Base-by-base conservation (phyloP, 148 eudicot genomes). In the Dianthus caryophyllus region DNA sequence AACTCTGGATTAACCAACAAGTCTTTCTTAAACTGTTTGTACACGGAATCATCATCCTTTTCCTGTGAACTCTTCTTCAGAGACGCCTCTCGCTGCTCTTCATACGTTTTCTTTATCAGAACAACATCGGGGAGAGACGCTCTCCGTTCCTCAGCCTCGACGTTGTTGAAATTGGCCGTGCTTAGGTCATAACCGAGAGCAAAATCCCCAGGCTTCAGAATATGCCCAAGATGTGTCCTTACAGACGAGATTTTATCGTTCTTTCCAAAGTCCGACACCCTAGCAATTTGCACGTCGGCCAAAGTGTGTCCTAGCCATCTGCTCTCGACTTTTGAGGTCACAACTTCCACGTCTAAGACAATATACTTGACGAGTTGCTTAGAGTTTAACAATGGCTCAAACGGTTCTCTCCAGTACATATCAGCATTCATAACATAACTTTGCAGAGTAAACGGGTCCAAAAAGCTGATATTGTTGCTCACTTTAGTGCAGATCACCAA, bases 171-270 rank as follows among this genome's bases (percentile, higher is more conserved):
- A 41, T 85, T 88, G 59, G 84, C 82, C 29, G 79, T 74, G 56
- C 74, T 43, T 26, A 89, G 59, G 65, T 81, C 93, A 75, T 85
- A 89, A 39, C 96, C 96, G 66, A 82, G 82, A 51, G 85, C 88
- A 73, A 71, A 71, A n/a, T 85, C 88, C 36, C 90, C 95, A 5
- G 87, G 73, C 21, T 67, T 71, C 65, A 85, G 68, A 27, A 84
- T 59, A 68, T 77, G 77, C 36, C 95, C 90, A 48, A 88, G 60
- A 82, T 88, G 90, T 31, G 84, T 71, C 54, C 57, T 61, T 61
- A 49, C 31, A 31, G 67, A 48, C 11, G 55, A 49, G 6, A 61
- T 70, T 10, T 25, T 36, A 27, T 70, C 73, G 18, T 61, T 70
- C 39, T 50, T 70, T 61, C 73, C 73, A 11, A 61, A 70, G 33